Evolutionary conservation across 441 rosid species (phyloP), one percentile per base, ranked within the genome.

Genomic region (Populus hybrid): DNA sequence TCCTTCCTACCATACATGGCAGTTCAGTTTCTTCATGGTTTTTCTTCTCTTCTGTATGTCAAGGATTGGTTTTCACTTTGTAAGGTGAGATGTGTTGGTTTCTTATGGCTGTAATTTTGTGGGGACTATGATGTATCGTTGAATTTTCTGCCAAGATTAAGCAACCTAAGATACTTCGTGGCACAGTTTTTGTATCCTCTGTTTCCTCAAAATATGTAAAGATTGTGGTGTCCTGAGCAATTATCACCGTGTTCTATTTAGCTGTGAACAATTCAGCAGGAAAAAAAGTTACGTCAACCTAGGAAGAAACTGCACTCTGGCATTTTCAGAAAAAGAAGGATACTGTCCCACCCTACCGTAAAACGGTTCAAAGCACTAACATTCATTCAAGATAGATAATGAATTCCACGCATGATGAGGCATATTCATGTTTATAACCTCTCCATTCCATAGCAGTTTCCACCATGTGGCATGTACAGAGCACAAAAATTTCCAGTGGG

Each of bases 161-260:
- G 74, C 70, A 83, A 78, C 77, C 35, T 57, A 71, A 20, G 61
- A 71, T 32, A 66, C 24, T 71, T 21, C 28, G 34, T 14, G 35
- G 26, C 69, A 24, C 67, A 64, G 69, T 32, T 30, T 76, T 30
- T 76, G 80, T 65, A 63, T 69, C 34, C 77, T 6, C 30, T 69
- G 64, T 63, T 81, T 70, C 73, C 66, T 77, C 69, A n/a, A 11
- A 24, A 40, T 68, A 72, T 34, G 14, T 16, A 30, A 10, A 40
- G 50, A 40, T 1, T 40, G 50, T 40, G 50, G 16, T 3, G 14
- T 40, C 50, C 50, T 40, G 14, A 40, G 11, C 50, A 40, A 40
- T 40, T 40, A 40, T 40, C 50, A 40, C 16, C 14, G 14, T 10
- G 50, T 40, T 11, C 50, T 1, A 40, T 40, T 40, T 40, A 40